phyloP scores from a whole-genome alignment of 2,329 filamentous ascomycete species.

The Penicillium oxalicum region DNA sequence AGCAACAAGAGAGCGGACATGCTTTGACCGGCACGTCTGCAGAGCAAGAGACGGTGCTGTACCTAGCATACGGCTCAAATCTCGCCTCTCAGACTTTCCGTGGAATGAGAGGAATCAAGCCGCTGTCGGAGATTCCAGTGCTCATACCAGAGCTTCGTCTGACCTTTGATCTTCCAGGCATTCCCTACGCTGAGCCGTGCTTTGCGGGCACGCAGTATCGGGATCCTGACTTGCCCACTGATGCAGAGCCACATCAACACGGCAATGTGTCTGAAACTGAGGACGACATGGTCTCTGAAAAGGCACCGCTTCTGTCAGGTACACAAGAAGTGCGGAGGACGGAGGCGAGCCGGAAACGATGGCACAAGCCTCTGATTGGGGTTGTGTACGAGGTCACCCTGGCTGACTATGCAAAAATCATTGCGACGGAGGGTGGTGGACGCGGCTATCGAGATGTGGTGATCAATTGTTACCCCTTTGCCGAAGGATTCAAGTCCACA shows the following conservation, averaged over 20 bases:
- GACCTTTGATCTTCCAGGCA: conserved; percentile 76
- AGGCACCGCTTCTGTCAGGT: conserved; percentile 24
- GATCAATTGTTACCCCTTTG: conserved; percentile 69
- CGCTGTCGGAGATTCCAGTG: conserved; percentile 74
- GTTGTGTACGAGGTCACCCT: conserved; percentile 92
- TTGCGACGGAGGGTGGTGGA: conserved; percentile 85
- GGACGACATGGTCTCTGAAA: conserved; percentile 24
- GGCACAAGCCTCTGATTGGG: conserved; percentile 79
- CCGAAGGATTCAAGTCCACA: conserved; percentile 43
- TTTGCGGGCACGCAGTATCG: conserved; percentile 75
- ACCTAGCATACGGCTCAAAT: conserved; percentile 90
- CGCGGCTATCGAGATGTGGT: conserved; percentile 76
- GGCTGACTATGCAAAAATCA: conserved; percentile 75
- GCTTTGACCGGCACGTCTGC: conserved; percentile 3
- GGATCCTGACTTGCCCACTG: conserved; percentile 29
- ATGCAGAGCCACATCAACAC: conserved; percentile 6
- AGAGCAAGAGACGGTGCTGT: conserved; percentile 55
- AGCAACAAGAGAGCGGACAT: conserved; percentile 13
- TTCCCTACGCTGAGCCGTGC: conserved; percentile 85
- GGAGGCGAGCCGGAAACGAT: conserved; percentile 52
- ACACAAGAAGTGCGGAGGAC: conserved; percentile 12
- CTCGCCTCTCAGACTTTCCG: conserved; percentile 74
- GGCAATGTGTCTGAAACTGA: conserved; percentile 4
- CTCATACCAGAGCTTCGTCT: conserved; percentile 70
- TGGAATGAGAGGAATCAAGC: conserved; percentile 69